A percentile compares a stretch with the other conserved stretches of the same genome.
phyloP scores from a whole-genome alignment of 805 yeast species.

The Candida manassasensis region DNA sequence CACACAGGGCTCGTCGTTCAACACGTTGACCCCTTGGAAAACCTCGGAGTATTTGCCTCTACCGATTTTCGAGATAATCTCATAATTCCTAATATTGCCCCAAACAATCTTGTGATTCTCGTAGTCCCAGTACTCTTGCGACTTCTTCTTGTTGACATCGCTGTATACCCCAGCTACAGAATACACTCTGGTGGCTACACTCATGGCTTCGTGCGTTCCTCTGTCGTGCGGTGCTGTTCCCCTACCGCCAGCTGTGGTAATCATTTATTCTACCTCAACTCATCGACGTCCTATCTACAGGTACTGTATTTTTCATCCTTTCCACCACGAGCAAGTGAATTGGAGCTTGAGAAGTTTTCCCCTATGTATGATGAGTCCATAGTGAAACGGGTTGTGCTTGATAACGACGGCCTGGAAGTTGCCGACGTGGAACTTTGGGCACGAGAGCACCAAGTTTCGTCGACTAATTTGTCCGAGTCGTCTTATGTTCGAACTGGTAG shows the following conservation, averaged over 20 bases:
- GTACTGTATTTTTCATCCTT: too few species aligned
- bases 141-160: slow-evolving; percentile 63
- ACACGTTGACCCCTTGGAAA: slow-evolving; percentile 73
- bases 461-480: too few species aligned
- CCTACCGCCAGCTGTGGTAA: too few species aligned
- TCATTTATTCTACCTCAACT: too few species aligned
- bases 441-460: too few species aligned
- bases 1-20: slow-evolving; percentile 60
- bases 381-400: background rate
- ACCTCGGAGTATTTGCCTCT: slow-evolving; percentile 96
- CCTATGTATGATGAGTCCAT: too few species aligned
- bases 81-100: slow-evolving; percentile 52
- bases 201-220: slow-evolving; percentile 15
- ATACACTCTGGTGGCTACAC: slow-evolving; percentile 23
- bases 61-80: slow-evolving; percentile 79
- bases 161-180: slow-evolving; percentile 57
- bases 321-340: too few species aligned
- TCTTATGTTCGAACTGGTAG: slow-evolving; percentile 7
- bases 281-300: too few species aligned
- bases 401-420: background rate
- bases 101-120: slow-evolving; percentile 50
- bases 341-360: too few species aligned
- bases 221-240: too few species aligned
- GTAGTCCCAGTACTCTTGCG: slow-evolving; percentile 81
- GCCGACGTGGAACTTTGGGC: slow-evolving; percentile 1